Percentiles rank a stretch among this genome's conserved stretches.
Conservation (phyloP, 768 basidiomycete genomes). For the Naganishia vaughanmartiniae region DNA sequence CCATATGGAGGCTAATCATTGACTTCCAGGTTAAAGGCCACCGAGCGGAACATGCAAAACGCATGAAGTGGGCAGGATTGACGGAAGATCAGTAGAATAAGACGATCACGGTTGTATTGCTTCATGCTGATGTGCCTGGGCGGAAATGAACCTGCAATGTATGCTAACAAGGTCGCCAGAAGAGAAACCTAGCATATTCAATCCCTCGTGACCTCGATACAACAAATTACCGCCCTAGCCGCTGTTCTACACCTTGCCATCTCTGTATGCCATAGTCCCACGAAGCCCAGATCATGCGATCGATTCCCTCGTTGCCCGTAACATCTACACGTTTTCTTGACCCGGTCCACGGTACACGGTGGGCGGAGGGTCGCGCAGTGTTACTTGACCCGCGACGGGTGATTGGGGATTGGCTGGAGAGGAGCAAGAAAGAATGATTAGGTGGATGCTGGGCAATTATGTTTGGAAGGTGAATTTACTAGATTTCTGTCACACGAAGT, state of each 20-base stretch:
- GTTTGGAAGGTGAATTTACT: not conserved
- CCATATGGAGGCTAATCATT: slow-evolving; percentile 47
- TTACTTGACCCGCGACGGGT: not conserved
- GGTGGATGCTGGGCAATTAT: too few species aligned
- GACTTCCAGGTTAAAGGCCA: slow-evolving; percentile 41
- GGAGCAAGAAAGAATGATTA: not conserved
- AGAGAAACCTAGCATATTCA: not conserved
- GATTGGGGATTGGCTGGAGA: slow-evolving; percentile 6
- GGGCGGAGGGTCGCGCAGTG: not conserved
- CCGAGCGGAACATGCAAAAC: slow-evolving; percentile 31
- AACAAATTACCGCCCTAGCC: not conserved
- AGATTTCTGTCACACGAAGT: slow-evolving; percentile 17
- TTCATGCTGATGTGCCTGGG: too few species aligned
- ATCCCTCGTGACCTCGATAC: not conserved
- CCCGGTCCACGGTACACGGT: not conserved
- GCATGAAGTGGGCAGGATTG: slow-evolving; percentile 22
- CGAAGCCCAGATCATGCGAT: not conserved
- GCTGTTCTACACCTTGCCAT: slow-evolving; percentile 17
- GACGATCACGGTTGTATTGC: not conserved
- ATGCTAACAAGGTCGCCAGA: not conserved
- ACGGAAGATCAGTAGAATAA: not conserved
- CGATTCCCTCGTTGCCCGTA: not conserved
- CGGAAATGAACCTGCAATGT: not conserved
- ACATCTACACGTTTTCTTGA: not conserved
- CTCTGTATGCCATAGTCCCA: slow-evolving; percentile 8